Evolutionary conservation across 176 grass and related monocot genomes (phyloP), one percentile per base, ranked within the genome.

Genomic region (maize (Zea mays)): DNA sequence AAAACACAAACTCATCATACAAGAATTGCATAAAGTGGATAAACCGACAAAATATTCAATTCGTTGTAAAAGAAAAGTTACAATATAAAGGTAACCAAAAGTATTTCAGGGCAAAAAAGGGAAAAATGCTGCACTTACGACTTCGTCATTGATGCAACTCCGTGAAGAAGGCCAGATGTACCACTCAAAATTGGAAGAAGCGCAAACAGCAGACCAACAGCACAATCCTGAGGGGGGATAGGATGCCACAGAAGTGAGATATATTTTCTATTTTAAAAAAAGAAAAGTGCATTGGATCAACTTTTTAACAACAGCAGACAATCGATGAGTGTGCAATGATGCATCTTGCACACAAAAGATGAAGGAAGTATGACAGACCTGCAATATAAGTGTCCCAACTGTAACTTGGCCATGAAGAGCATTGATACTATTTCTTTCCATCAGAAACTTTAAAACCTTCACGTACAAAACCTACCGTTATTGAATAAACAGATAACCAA

Each of bases 331-430:
- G 38, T 34, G 66, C 50, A 82, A 7, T 50, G 69, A 79, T 61
- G 67, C 57, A 80, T 76, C 70, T 64, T 27, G 21, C 5, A 36
- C 17, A 77, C 3, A 78, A 39, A 36, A 61, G 75, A 27, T 27
- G 27, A 68, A 68, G 12, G 34, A 82, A 44, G 61, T 66, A 45
- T 51, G 38, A 12, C 49, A 58, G 76, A 95, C 96, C 89, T 99
- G 96, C 69, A 99, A 76, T 89, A 99, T 94, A 52, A 99, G 96
- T 43, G 84, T 99, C 56, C 96, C 96, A 62, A 99, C 92, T 36
- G 92, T 99, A 69, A 99, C 96, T 78, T 99, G 96, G 63, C 96
- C 96, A 16, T 99, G 90, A 81, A 99, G 90, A n/a, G 90, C 92
- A 56, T 92, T 99, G 67, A 99, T 93, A 82, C 92, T 92, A 55